Evolutionary conservation across 495 filamentous ascomycete species (phyloP), one percentile per base, ranked within the genome.

Genomic region (Hypoxylon lenormandii): DNA sequence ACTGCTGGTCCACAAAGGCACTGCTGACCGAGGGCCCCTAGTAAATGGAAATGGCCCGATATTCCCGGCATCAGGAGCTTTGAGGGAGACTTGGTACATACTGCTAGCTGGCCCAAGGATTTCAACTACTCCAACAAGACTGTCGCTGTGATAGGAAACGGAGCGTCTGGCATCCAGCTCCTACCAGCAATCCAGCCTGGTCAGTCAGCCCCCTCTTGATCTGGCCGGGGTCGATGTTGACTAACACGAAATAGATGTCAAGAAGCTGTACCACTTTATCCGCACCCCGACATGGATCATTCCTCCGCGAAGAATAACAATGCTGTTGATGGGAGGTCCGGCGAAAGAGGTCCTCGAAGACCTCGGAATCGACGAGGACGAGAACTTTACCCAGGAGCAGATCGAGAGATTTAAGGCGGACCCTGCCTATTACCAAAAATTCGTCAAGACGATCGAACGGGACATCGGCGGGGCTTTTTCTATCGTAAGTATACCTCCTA

Each of bases 201-300:
- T 77, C 80, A 82, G 49, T 16, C 5, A 42, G 62, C 77, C 45
- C 70, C 70, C 47, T 76, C 80, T 64, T 76, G 83, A 77, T 80
- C 64, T 77, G 83, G 53, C 82, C 82, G 12, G 67, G n/a, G n/a
- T 5, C n/a, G 21, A 42, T 43, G 11, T 43, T 33, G 53, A 55
- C 77, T 78, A 59, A 77, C 66, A 45, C 33, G 54, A 67, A 15
- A 37, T 21, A 77, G 79, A 73, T 38, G 78, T 79, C 22, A 80
- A 83, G 47, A 82, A 83, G 65, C 55, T 84, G 19, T 79, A 77
- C 67, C 78, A 79, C 53, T 73, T 79, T 49, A 82, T 88, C 40
- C 85, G 90, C 18, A 87, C 85, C 36, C 85, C 86, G 2, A 90
- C 88, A 23, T 92, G 89, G 90, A 57, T 91, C n/a, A 80, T 85